Percentiles rank a stretch among this genome's conserved stretches.
phyloP scores from a whole-genome alignment of 2,329 filamentous ascomycete genomes.

The Claviceps africana region DNA sequence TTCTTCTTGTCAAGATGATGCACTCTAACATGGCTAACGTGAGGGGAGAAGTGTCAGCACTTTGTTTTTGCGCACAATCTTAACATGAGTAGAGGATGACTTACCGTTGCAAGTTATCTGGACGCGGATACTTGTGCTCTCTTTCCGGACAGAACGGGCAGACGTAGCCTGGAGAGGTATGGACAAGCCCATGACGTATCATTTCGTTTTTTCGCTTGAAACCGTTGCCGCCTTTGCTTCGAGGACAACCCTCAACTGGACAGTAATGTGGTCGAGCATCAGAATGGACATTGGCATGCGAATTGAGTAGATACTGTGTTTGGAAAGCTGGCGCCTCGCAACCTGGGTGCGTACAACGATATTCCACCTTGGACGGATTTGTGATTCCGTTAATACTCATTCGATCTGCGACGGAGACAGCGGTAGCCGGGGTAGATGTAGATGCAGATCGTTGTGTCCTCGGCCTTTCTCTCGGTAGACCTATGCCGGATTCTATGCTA shows the following conservation, averaged over 20 bases:
- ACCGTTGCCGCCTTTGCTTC: slow-evolving; percentile 49
- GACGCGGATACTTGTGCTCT: slow-evolving; percentile 86
- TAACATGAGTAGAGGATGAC: slow-evolving; percentile 12
- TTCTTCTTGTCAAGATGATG: slow-evolving; percentile 85
- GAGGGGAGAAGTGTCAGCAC: slow-evolving; percentile 3
- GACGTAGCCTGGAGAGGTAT: slow-evolving; percentile 86
- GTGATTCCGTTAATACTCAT: slow-evolving; percentile 47
- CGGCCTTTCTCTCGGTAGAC: slow-evolving; percentile 31
- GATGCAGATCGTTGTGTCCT: slow-evolving; percentile 29
- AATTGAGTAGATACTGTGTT: slow-evolving; percentile 65
- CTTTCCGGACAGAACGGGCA: slow-evolving; percentile 92
- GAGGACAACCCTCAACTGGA: slow-evolving; percentile 45
- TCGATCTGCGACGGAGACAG: slow-evolving; percentile 30
- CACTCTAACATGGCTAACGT: slow-evolving; percentile 68
- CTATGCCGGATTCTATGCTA: slow-evolving; percentile 29
- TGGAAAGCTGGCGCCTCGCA: slow-evolving; percentile 64
- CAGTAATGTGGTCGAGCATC: slow-evolving; percentile 53
- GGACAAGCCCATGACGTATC: slow-evolving; percentile 71
- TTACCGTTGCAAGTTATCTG: slow-evolving; percentile 89
- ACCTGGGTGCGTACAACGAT: slow-evolving; percentile 44
- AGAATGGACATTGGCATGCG: slow-evolving; percentile 61
- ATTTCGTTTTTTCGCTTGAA: slow-evolving; percentile 64
- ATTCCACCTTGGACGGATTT: slow-evolving; percentile 36
- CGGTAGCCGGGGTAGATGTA: slow-evolving; percentile 27
- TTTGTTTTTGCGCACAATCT: neutral